phyloP scores from a whole-genome alignment of 2,329 filamentous ascomycete species.

The Fusarium hainanense region DNA sequence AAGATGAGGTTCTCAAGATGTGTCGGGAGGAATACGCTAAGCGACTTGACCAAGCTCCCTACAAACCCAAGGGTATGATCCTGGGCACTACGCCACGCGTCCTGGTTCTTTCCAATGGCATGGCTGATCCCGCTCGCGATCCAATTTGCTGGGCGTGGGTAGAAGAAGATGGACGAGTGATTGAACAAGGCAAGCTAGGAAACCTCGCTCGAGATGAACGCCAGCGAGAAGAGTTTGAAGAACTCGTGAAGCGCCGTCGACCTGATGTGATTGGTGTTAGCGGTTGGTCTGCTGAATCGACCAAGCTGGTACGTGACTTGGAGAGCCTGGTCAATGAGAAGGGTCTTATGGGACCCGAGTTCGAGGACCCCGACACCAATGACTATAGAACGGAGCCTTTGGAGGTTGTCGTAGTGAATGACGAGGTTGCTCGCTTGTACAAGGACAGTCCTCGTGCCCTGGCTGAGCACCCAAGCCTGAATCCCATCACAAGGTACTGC shows the following conservation, averaged over 20 bases:
- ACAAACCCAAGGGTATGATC: conserved; percentile 92
- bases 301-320: conserved; percentile 84
- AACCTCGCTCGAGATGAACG: conserved; percentile 79
- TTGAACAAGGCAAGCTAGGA: conserved; percentile 88
- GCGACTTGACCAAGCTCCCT: conserved; percentile 93
- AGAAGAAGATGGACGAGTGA: conserved; percentile 88
- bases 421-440: conserved; percentile 96
- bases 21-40: conserved; percentile 91
- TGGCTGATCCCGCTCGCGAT: conserved; percentile 77
- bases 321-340: conserved; percentile 82
- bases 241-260: conserved; percentile 80
- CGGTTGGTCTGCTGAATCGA: conserved; percentile 87
- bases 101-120: conserved; percentile 86
- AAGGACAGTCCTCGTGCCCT: conserved; percentile 86
- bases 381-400: conserved; percentile 82
- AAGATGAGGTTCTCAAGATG: conserved; percentile 87
- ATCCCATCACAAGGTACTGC: conserved; percentile 86
- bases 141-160: conserved; percentile 92
- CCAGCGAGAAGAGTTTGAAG: conserved; percentile 76
- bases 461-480: conserved; percentile 82
- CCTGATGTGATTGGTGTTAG: conserved; percentile 92
- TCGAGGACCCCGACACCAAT: conserved; percentile 79
- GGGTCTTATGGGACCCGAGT: conserved; percentile 82
- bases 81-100: conserved; percentile 89
- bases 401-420: conserved; percentile 92